These are phyloP conservation scores for Selaginella tamariscina DNA, from an alignment of 75 land plant genomes.

Conservation along the genomic window DNA sequence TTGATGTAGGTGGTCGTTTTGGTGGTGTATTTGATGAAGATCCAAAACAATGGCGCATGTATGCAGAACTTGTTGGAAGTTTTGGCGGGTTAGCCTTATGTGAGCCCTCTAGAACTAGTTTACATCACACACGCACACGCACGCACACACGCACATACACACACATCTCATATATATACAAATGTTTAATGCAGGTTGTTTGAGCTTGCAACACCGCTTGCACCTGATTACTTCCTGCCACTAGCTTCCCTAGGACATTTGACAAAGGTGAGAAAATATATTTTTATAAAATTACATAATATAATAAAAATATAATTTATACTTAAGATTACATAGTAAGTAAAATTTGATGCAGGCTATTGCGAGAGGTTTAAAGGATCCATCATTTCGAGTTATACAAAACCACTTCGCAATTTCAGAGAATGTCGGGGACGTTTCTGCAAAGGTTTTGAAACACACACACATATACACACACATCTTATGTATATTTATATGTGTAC, in stretches of 20 bases:
- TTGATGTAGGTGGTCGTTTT: conserved; percentile 75
- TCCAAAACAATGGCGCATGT: conserved; percentile 98
- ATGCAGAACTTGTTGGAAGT: conserved; percentile 97
- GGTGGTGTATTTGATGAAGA: conserved; percentile 97
- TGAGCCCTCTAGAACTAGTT: too few relatives aligned
- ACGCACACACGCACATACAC: too few relatives aligned
- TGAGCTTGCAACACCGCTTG: conserved; percentile 76
- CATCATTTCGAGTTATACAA: conserved; percentile 95
- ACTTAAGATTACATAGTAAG: too few relatives aligned
- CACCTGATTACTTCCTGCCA: conserved; percentile 71
- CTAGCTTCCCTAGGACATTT: conserved; percentile 92
- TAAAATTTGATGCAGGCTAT: conserved; percentile 44
- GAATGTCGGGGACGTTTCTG: conserved; percentile 94
- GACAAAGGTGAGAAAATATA: conserved; percentile 91
- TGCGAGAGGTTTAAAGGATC: conserved; percentile 91
- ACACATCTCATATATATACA: conserved; percentile 3
- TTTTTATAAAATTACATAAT: too few relatives aligned
- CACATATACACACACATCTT: background rate
- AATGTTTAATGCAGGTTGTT: conserved; percentile 57
- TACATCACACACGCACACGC: too few relatives aligned
- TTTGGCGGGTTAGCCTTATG: conserved; percentile 63
- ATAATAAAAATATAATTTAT: too few relatives aligned
- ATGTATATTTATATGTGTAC: background rate
- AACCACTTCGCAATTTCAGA: conserved; percentile 88
- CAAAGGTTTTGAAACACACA: conserved; percentile 41